A percentile compares a stretch with the other conserved stretches of the same genome.
These are phyloP conservation scores for Kodamaea lidongshanica DNA, from an alignment of 805 yeast genomes.

Conservation along the genomic window DNA sequence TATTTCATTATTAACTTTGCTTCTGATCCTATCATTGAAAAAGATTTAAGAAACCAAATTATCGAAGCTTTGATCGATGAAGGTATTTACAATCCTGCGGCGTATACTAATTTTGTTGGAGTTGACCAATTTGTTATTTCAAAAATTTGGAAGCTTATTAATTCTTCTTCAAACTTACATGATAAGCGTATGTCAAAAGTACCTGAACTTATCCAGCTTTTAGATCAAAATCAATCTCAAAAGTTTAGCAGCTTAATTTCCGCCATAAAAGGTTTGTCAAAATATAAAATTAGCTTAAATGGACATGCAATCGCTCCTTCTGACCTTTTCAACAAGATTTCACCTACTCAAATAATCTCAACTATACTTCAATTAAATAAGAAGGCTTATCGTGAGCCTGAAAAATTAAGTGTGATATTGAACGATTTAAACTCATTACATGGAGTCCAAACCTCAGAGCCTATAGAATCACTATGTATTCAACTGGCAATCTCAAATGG, in stretches of 20 bases:
- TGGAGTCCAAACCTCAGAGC: conserved; percentile 18
- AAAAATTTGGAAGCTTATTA: conserved; percentile 13
- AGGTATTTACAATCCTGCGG: conserved; percentile 1
- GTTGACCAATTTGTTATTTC: conserved; percentile 15
- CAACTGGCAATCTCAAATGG: conserved; percentile 59
- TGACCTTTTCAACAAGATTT: conserved; percentile 4
- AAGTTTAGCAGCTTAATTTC: conserved; percentile 31
- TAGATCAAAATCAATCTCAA: conserved; percentile 13
- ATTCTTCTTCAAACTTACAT: conserved; percentile 22
- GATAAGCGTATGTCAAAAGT: conserved; percentile 25
- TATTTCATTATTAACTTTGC: conserved; percentile 4
- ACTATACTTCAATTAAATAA: conserved; percentile 50
- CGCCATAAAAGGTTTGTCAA: conserved; percentile 30
- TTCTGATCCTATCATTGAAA: conserved; percentile 1
- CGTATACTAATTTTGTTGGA: background rate
- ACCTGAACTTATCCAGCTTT: conserved; percentile 20
- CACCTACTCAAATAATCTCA: conserved; percentile 28
- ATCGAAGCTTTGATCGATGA: conserved; percentile 4
- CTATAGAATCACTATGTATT: conserved; percentile 46
- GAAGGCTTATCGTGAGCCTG: conserved; percentile 41
- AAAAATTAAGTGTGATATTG: conserved; percentile 36
- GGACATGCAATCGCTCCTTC: conserved; percentile 7
- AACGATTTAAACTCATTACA: conserved; percentile 24
- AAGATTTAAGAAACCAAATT: conserved; percentile 2
- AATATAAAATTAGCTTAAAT: conserved; percentile 24